Base-by-base conservation (phyloP, 2,329 filamentous ascomycete species). In the Arachnomyces sp. region DNA sequence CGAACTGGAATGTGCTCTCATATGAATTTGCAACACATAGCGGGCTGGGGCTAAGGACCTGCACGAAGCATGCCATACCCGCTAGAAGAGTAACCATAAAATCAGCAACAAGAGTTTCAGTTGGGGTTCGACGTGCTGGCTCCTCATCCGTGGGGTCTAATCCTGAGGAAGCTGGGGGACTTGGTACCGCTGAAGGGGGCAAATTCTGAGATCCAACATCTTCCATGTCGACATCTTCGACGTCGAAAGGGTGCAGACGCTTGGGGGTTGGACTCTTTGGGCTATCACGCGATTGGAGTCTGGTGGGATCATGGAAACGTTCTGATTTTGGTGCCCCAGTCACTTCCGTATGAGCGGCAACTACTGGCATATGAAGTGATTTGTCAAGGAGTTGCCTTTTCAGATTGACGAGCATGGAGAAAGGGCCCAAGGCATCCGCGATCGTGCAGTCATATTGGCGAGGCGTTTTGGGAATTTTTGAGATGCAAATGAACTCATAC, bases 81-180 rank as follows among this genome's bases (percentile, higher is more conserved):
- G 33, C 39, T 3, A 44, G 33, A 28, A 44, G 25, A 20, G 32
- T 43, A 25, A 47, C 44, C 42, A 44, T 36, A 40, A 47, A 47
- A 39, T 47, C 42, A 2, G 20, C 39, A 18, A 47, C 36, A n/a
- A 47, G 42, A 35, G 44, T 44, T 7, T 46, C 44, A 2, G 42
- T 46, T 7, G 44, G 44, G 12, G 42, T 47, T 11, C 44, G 44
- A 29, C 18, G 44, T 3, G 16, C 18, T 9, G 44, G 44, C 8
- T 40, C 33, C 4, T 46, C 42, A 28, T 39, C 18, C 11, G 16
- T 13, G 17, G 18, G 12, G 20, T 29, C 37, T 43, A 12, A 17
- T 13, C 28, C 37, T 25, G 28, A 31, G 31, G 28, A 14, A 34
- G 31, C 31, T n/a, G 31, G 31, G 16, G 31, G 31, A 9, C 12